Evolutionary conservation across 495 filamentous ascomycete species (phyloP), one percentile per base, ranked within the genome.

Genomic region (Aspergillus bridgeri): DNA sequence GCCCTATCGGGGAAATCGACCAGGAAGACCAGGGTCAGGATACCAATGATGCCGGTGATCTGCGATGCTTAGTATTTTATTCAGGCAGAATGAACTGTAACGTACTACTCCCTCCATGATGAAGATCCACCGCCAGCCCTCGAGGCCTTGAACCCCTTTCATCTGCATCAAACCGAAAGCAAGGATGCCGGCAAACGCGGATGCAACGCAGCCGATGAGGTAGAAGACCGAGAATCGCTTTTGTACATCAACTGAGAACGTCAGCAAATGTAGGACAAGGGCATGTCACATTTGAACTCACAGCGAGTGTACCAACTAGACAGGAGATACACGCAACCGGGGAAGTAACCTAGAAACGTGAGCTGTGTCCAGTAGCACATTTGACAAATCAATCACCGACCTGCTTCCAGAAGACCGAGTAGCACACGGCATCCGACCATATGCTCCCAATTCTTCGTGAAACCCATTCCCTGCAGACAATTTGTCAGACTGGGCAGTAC

Each of bases 121-220:
- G 66, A 87, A 85, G 38, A 83, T 83, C 84, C 84, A 86, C 46
- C 81, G 67, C 86, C 86, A 89, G 23, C 86, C 86, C 19, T 60
- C 66, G 5, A 82, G 62, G 0, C 75, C 77, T 17, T 71, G 67
- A 0, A 70, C 62, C 5, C 81, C 81, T 15, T 73, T 63, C 72
- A 85, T 71, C 57, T 85, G 81, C 79, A 84, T 84, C 57, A 88
- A 64, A 6, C 85, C 86, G 51, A 80, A 88, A 13, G 86, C 84
- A 9, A 89, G 65, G 51, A 89, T 86, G 61, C 86, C 85, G 0
- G 78, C 69, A 62, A 85, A 79, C 0, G 81, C 86, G 18, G 81
- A 80, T 9, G 86, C 85, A 2, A 86, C 72, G 46, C 77, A 83
- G 46, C 85, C 84, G 51, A 87, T 77, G 23, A 88, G 72, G 62